Percentiles rank a stretch among this genome's conserved stretches.
These are phyloP conservation scores for Logfia minima DNA, from an alignment of 129 eudicot species.

Conservation along the genomic window DNA sequence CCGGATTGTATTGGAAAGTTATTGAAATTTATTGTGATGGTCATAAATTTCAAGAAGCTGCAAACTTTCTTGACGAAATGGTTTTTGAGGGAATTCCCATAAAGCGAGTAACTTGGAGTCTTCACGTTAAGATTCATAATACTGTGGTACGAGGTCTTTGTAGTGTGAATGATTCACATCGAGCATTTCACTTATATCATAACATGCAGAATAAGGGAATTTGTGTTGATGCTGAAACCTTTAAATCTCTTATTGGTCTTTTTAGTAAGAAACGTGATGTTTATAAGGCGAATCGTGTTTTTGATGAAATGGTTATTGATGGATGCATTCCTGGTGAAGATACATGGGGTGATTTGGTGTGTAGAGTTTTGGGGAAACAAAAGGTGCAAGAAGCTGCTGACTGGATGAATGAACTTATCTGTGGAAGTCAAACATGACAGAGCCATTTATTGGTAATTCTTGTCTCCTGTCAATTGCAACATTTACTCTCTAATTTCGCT, in stretches of 20 bases:
- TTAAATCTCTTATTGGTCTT: constrained; percentile 40
- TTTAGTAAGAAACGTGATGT: constrained; percentile 59
- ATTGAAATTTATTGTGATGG: constrained; percentile 57
- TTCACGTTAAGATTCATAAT: constrained; percentile 65
- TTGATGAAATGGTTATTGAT: constrained; percentile 74
- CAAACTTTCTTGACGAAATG: constrained; percentile 82
- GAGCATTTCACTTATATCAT: constrained; percentile 57
- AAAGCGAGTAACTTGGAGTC: constrained; percentile 71
- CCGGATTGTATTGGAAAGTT: constrained; percentile 72
- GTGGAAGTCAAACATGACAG: constrained; percentile 13
- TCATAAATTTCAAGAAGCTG: constrained; percentile 64
- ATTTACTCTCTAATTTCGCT: not conserved
- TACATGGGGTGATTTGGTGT: constrained; percentile 50
- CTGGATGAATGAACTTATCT: constrained; percentile 33
- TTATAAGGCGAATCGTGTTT: constrained; percentile 49
- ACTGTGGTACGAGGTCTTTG: constrained; percentile 69
- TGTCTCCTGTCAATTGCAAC: not conserved
- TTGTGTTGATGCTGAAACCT: constrained; percentile 59
- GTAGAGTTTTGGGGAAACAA: constrained; percentile 53
- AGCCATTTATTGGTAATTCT: not conserved
- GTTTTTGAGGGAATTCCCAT: constrained; percentile 61
- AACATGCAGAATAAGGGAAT: constrained; percentile 75
- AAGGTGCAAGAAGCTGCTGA: constrained; percentile 49
- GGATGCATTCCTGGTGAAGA: constrained; percentile 70
- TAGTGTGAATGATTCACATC: constrained; percentile 40